Evolutionary conservation across 2,329 filamentous ascomycete genomes (phyloP), one percentile per base, ranked within the genome.

Genomic region (Plectosphaerella sp.): DNA sequence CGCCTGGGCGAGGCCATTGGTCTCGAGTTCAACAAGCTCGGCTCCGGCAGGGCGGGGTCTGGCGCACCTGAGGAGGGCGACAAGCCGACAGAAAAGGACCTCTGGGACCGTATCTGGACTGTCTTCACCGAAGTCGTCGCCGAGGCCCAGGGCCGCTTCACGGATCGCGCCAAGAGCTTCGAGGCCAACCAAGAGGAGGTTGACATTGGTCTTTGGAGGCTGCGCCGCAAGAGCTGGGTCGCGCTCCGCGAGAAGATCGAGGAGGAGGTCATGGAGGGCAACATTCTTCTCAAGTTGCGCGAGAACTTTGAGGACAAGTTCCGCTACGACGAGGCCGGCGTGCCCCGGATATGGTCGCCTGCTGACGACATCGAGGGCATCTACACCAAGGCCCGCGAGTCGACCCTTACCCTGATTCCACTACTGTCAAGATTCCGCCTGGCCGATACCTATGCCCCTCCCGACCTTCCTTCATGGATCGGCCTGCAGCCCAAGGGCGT

Each of bases 301-400:
- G 94, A 99, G 70, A 97, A 97, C 74, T 99, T 99, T 60, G 94
- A 99, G 72, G 94, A 99, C 74, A 97, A 96, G 72, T 99, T 99
- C 81, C 87, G 94, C 58, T 99, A 99, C 63, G 94, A 99, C 63
- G 92, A 97, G 54, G 85, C 86, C 7, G 94, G 94, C 24, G 94
- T 99, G 5, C 94, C 94, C 5, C 83, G 94, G 54, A 96, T 99
- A 70, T 99, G 94, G 94, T 86, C 92, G 22, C 94, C 94, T 2
- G 92, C 87, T 2, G 94, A 99, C 66, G 94, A 99, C 65, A 99
- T 99, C 55, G 94, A 99, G 73, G 92, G 93, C 45, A 77, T 95
- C 42, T 99, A 97, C 71, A 97, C 91, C 36, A 87, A 86, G 57
- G 93, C 94, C 4, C 84, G 93, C 58, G 93, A 97, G 71, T 95